Evolutionary conservation across 2,329 filamentous ascomycete species (phyloP), one percentile per base, ranked within the genome.

Genomic region (Corniculantispora saksenae): DNA sequence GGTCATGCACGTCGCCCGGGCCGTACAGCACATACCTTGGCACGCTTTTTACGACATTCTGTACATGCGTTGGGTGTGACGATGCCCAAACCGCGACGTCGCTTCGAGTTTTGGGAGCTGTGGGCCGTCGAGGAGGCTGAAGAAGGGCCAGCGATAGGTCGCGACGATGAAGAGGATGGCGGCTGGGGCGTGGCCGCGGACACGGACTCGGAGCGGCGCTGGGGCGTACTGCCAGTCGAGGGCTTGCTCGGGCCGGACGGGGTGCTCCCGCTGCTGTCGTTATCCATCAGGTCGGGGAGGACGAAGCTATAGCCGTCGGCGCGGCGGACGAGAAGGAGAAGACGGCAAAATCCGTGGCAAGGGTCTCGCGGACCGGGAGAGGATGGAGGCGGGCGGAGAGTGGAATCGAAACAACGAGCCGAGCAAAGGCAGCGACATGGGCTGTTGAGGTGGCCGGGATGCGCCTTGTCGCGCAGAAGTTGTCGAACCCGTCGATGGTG

Each of bases 61-160:
- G 83, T 87, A 72, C 85, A 87, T 27, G 85, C 85, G 74, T 87
- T 87, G 50, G 84, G 83, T 5, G 85, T 87, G 15, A 87, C 84
- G 1, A 86, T 76, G 21, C 85, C 85, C 4, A 85, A 71, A 1
- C 85, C 85, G 56, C 85, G 80, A 56, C 82, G 79, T 19, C 85
- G 78, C 72, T 86, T 87, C 3, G 83, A 82, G 23, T 76, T 71
- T 62, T 78, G 74, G 3, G 71, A 64, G 54, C 54, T 56, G 65
- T 72, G 68, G 27, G 71, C 63, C n/a, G 69, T 29, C 6, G 45
- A 51, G 3, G 57, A 55, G 4, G 38, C 15, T 7, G 54, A 51
- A 10, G 56, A 60, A 8, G 60, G 56, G 17, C 50, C 55, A n/a
- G 48, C 56, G 21, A 29, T n/a, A 21, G 50, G 57, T 43, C 57